These are phyloP conservation scores for Hsuehochloa calcarea DNA, from an alignment of 176 grass and related monocot species.

Conservation along the genomic window DNA sequence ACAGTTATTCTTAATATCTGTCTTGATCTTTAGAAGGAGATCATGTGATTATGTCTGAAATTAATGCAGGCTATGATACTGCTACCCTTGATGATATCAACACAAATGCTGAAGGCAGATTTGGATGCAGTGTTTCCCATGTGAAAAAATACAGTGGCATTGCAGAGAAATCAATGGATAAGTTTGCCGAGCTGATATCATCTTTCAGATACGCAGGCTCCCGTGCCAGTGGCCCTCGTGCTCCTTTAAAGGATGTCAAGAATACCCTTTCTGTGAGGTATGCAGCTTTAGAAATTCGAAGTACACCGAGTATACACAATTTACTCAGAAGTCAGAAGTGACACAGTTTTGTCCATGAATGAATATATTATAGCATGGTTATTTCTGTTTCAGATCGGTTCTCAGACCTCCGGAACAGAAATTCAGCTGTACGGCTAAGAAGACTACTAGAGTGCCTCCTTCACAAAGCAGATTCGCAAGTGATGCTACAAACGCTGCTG, in stretches of 20 bases:
- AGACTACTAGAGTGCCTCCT: slow-evolving; percentile 10
- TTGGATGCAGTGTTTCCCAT: slow-evolving; percentile 85
- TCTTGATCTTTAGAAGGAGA: slow-evolving; percentile 8
- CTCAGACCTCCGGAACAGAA: slow-evolving; percentile 30
- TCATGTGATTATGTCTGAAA: slow-evolving; percentile 13
- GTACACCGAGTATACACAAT: neutral
- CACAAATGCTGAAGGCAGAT: slow-evolving; percentile 46
- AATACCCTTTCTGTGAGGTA: slow-evolving; percentile 72
- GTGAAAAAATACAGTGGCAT: slow-evolving; percentile 71
- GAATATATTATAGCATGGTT: neutral
- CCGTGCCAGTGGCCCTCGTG: slow-evolving; percentile 83
- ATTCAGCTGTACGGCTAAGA: slow-evolving; percentile 16
- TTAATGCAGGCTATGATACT: slow-evolving; percentile 30
- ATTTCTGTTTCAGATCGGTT: slow-evolving; percentile 36
- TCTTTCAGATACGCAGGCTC: slow-evolving; percentile 81
- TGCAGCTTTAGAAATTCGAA: neutral
- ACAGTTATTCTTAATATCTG: neutral
- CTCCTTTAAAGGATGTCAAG: slow-evolving; percentile 85
- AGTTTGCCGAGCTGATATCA: slow-evolving; percentile 67
- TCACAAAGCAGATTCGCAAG: slow-evolving; percentile 32
- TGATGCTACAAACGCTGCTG: neutral
- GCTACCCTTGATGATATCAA: slow-evolving; percentile 16
- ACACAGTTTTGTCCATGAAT: neutral
- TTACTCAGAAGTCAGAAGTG: neutral
- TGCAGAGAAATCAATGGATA: slow-evolving; percentile 96